Conservation (phyloP, 805 yeast genomes). For the Torulaspora gathmanii region DNA sequence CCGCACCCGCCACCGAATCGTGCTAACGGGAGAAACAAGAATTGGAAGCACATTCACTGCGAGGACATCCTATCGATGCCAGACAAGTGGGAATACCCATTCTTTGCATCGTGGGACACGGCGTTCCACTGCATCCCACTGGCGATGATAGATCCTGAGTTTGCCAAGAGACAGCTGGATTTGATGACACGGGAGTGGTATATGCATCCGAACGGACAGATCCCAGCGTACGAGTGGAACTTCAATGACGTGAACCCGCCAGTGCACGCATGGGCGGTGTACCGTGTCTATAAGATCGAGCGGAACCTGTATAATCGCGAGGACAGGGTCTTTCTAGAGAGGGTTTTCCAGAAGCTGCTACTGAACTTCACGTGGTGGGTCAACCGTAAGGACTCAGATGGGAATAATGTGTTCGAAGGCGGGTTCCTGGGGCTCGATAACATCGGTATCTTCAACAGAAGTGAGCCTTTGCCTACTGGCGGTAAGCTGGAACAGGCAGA, state of each 20-base stretch:
- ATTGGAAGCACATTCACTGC: constrained; percentile 84
- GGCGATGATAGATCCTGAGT: constrained; percentile 89
- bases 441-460: constrained; percentile 86
- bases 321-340: constrained; percentile 77
- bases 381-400: constrained; percentile 79
- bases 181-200: constrained; percentile 90
- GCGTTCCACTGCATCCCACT: constrained; percentile 92
- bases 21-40: constrained; percentile 80
- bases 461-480: constrained; percentile 90
- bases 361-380: constrained; percentile 98
- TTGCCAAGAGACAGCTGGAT: constrained; percentile 84
- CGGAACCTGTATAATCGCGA: constrained; percentile 76
- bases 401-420: constrained; percentile 88
- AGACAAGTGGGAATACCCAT: constrained; percentile 94
- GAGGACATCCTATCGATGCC: constrained; percentile 87
- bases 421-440: constrained; percentile 91
- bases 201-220: constrained; percentile 97
- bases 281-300: constrained; percentile 81
- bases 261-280: constrained; percentile 94
- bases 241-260: constrained; percentile 96
- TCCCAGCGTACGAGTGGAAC: constrained; percentile 97
- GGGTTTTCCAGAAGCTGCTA: constrained; percentile 87
- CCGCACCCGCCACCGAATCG: constrained; percentile 77
- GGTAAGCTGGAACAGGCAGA: constrained; percentile 90
- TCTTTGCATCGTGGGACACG: constrained; percentile 95